A percentile compares a stretch with the other conserved stretches of the same genome.
These are phyloP conservation scores for Citrullus colocynthis DNA, from an alignment of 306 rosid species.

Conservation along the genomic window DNA sequence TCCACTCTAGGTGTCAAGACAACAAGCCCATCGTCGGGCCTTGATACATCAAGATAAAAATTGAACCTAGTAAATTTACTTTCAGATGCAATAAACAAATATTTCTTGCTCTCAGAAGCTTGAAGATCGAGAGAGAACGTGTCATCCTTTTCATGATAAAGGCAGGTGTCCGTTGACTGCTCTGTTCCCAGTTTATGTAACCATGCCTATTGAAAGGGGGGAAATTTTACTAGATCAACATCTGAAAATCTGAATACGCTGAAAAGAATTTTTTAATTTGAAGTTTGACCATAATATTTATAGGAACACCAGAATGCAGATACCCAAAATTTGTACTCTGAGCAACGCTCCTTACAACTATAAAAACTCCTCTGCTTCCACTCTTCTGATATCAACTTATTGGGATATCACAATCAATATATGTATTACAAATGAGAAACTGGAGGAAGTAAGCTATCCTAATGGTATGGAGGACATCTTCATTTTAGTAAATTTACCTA, in stretches of 20 bases:
- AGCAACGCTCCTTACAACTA: not conserved
- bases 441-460: not conserved
- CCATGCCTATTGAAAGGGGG: conserved; percentile 55
- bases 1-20: conserved; percentile 65
- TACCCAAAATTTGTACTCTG: not conserved
- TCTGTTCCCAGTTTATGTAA: conserved; percentile 63
- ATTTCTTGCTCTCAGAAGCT: conserved; percentile 76
- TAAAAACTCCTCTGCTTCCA: not conserved
- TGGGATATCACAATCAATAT: not conserved
- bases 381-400: not conserved
- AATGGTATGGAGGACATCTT: not conserved
- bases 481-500: not conserved
- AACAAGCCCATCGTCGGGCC: conserved; percentile 56
- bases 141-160: conserved; percentile 70
- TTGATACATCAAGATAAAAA: conserved; percentile 74
- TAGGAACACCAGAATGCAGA: not conserved
- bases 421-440: not conserved
- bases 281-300: not conserved
- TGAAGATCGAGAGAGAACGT: conserved; percentile 59
- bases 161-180: conserved; percentile 62
- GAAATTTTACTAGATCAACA: not conserved
- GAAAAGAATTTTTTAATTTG: not conserved
- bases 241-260: not conserved
- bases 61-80: conserved; percentile 80
- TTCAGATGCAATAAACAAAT: conserved; percentile 73